These are phyloP conservation scores for Aspergillus versicolor DNA, from an alignment of 2,329 filamentous ascomycete genomes.

Conservation along the genomic window DNA sequence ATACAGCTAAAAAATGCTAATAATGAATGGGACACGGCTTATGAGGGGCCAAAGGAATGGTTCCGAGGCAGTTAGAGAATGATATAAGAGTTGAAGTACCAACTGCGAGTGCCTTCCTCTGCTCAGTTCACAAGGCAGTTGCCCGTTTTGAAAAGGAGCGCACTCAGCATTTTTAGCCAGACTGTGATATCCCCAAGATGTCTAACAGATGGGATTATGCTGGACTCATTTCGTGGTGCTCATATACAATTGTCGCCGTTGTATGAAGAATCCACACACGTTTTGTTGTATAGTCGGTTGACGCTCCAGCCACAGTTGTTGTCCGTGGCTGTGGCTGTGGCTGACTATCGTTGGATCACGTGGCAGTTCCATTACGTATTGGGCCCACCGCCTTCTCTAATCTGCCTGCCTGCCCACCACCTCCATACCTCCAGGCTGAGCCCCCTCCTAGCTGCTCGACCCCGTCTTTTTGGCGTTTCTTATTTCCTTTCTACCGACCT, in stretches of 20 bases:
- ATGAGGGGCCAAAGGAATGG: background rate
- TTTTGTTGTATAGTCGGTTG: background rate
- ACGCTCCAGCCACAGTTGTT: background rate
- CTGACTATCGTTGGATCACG: background rate
- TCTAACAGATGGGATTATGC: no score
- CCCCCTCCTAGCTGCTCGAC: slow-evolving; percentile 8
- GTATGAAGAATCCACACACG: background rate
- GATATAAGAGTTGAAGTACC: background rate
- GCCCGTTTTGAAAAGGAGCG: background rate
- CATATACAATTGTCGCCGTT: background rate
- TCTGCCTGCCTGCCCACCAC: slow-evolving; percentile 13
- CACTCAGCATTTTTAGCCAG: background rate
- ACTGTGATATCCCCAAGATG: background rate
- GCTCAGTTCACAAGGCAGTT: slow-evolving; percentile 2
- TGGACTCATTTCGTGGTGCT: background rate
- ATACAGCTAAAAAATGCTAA: background rate
- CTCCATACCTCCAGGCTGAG: slow-evolving; percentile 4
- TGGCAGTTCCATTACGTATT: background rate
- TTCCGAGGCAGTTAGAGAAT: background rate
- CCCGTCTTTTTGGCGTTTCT: slow-evolving; percentile 7
- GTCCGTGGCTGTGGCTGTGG: background rate
- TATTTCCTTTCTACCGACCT: background rate
- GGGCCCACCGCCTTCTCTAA: slow-evolving; percentile 5
- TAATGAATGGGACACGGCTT: background rate
- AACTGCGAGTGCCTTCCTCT: slow-evolving; percentile 5